Base-by-base conservation (phyloP, 805 yeast species). In the Kuraishia ogatae region DNA sequence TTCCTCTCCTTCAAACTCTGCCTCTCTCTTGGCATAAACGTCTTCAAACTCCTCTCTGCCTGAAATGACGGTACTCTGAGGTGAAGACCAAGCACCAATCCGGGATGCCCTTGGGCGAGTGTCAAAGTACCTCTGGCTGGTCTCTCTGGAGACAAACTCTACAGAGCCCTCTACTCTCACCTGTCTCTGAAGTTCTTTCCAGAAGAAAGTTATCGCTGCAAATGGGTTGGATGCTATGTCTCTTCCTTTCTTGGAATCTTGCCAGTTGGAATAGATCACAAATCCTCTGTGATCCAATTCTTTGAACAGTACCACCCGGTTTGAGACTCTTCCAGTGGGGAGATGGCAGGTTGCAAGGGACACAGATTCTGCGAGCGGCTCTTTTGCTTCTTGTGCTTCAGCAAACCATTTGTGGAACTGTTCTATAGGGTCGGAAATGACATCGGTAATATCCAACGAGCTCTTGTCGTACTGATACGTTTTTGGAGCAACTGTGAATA, bases 11-110 rank as follows among this genome's bases (percentile, higher is more conserved):
- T 82, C 80, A 59, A 89, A 89, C 66, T 82, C 77, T 55, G 77
- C 71, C 55, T 76, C 84, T 57, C 72, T 77, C 26, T 73, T 66
- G 11, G 68, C 65, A 53, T 82, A 82, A 17, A 76, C 62, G 0
- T 66, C 63, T 43, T 91, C 87, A 57, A 93, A 79, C 61, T 81
- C 87, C 17, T 80, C 80, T 59, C 97, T 76, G 49, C 74, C 68
- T 15, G 66, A 63, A 43, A 92, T 75, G 2, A 74, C 77, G 54
- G 79, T 76, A 39, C 92, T 82, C 74, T 94, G 99, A 2, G 96
- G 96, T 28, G 96, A 85, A 0, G 97, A 87, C 96, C 97, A 92
- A 0, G 99, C 99, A 29, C 99, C 98, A 58, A 94, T 83, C 66
- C 87, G 84, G 29, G 96, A 87, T 6, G 96, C 97, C 56, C 96